phyloP scores from a whole-genome alignment of 1,284 basidiomycete species.

The Heterobasidion occidentale region DNA sequence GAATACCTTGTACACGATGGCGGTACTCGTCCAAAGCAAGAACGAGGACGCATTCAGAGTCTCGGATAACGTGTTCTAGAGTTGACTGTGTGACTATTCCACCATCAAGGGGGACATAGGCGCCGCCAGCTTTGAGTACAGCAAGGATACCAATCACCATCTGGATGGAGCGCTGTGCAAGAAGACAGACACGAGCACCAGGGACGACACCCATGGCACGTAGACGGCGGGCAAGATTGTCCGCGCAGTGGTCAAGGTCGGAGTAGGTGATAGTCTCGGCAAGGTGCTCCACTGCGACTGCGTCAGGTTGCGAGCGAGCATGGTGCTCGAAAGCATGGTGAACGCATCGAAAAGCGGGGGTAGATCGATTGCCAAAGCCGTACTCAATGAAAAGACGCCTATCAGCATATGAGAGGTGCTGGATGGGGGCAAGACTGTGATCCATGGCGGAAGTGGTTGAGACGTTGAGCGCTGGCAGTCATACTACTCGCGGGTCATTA shows the following conservation, averaged over 20 bases:
- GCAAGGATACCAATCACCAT: conserved; percentile 50
- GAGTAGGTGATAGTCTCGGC: conserved; percentile 37
- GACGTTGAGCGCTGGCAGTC: neutral
- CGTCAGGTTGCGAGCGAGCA: conserved; percentile 30
- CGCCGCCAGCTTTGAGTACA: conserved; percentile 46
- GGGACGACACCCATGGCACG: conserved; percentile 35
- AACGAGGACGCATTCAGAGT: conserved; percentile 36
- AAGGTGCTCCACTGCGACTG: conserved; percentile 44
- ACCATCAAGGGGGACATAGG: conserved; percentile 52
- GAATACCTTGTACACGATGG: conserved; percentile 25
- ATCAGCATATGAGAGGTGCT: conserved; percentile 28
- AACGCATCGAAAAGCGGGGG: conserved; percentile 37
- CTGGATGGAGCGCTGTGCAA: conserved; percentile 44
- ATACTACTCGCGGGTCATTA: neutral
- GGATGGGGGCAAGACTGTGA: conserved; percentile 6
- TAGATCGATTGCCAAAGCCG: conserved; percentile 31
- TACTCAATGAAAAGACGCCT: conserved; percentile 36
- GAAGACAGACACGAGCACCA: conserved; percentile 42
- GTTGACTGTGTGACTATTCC: conserved; percentile 48
- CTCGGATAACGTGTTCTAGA: conserved; percentile 41
- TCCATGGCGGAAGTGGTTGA: conserved; percentile 7
- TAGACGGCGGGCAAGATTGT: conserved; percentile 37
- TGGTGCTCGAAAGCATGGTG: conserved; percentile 51
- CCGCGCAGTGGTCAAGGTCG: conserved; percentile 41
- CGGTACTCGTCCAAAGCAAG: conserved; percentile 39